A percentile compares a stretch with the other conserved stretches of the same genome.
Evolutionary conservation across 2,329 filamentous ascomycete species (phyloP).

Genomic region (Penicillium glabrum): DNA sequence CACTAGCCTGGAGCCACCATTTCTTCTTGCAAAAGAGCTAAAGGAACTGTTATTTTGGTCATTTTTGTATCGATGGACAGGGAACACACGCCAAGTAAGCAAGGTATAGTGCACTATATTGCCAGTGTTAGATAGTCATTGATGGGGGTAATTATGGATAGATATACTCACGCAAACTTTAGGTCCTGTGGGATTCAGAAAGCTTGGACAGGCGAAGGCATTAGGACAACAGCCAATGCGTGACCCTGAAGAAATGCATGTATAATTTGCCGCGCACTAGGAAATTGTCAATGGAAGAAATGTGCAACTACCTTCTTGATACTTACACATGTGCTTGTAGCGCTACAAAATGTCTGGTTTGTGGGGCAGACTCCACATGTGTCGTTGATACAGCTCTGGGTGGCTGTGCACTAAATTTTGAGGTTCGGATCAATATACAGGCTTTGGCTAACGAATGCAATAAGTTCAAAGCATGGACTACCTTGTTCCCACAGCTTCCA

Average conservation of each 20-base stretch:
- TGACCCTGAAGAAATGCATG: not conserved
- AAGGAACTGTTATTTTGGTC: not conserved
- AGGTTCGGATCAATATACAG: not conserved
- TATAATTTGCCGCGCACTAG: constrained; percentile 4
- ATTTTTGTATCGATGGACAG: not conserved
- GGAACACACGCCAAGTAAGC: constrained; percentile 3
- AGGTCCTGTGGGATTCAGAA: not conserved
- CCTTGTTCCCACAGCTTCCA: not conserved
- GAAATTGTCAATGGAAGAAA: not conserved
- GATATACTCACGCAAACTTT: constrained; percentile 4
- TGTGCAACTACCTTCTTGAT: not conserved
- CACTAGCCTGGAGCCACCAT: not conserved
- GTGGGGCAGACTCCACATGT: not conserved
- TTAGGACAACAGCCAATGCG: not conserved
- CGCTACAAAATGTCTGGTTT: not conserved
- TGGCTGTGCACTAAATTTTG: not conserved
- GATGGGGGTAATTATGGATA: not conserved
- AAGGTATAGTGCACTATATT: constrained; percentile 3
- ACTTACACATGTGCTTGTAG: not conserved
- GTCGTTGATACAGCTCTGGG: constrained; percentile 5
- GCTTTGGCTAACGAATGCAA: not conserved
- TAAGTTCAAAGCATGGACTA: not conserved
- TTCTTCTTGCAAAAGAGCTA: not conserved
- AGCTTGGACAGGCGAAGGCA: constrained; percentile 1
- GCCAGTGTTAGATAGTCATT: not conserved